A percentile compares a stretch with the other conserved stretches of the same genome.
These are phyloP conservation scores for Rhizophagus clarus DNA, from an alignment of 192 early-diverging fungal genomes.

Conservation along the genomic window DNA sequence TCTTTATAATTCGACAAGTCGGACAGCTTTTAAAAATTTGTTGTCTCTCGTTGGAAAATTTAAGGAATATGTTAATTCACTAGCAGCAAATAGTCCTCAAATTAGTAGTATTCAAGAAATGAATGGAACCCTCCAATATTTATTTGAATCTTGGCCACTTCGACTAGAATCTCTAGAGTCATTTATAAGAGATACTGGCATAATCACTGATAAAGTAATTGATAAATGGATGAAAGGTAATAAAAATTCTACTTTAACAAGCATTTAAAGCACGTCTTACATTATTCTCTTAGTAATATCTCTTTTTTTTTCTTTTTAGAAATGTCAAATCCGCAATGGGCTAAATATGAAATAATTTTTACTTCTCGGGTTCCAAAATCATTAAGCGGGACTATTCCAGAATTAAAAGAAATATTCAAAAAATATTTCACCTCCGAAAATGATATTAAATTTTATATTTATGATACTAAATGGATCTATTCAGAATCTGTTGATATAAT, in stretches of 20 bases:
- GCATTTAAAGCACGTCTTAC: not conserved
- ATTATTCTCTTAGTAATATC: not conserved
- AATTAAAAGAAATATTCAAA: conserved; percentile 8
- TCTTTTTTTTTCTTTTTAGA: not conserved
- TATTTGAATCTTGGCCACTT: conserved; percentile 13
- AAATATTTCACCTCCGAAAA: not conserved
- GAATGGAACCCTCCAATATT: not conserved
- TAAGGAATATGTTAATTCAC: not conserved
- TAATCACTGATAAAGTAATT: conserved; percentile 7
- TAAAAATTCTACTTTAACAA: not conserved
- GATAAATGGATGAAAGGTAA: conserved; percentile 17
- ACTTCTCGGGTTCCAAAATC: not conserved
- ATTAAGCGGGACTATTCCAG: not conserved
- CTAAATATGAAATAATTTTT: conserved; percentile 3
- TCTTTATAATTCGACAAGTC: conserved; percentile 2
- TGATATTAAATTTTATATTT: conserved; percentile 8
- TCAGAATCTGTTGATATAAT: conserved; percentile 21
- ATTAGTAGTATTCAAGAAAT: not conserved
- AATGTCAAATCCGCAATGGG: not conserved
- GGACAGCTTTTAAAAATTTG: not conserved
- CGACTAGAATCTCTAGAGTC: not conserved
- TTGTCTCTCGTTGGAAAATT: not conserved
- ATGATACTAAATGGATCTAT: conserved; percentile 21
- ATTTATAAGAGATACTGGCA: not conserved
- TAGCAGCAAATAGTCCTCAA: not conserved